Percentiles rank a stretch among this genome's conserved stretches.
phyloP scores from a whole-genome alignment of 192 early-diverging fungal genomes.

The Coemansia sp. region DNA sequence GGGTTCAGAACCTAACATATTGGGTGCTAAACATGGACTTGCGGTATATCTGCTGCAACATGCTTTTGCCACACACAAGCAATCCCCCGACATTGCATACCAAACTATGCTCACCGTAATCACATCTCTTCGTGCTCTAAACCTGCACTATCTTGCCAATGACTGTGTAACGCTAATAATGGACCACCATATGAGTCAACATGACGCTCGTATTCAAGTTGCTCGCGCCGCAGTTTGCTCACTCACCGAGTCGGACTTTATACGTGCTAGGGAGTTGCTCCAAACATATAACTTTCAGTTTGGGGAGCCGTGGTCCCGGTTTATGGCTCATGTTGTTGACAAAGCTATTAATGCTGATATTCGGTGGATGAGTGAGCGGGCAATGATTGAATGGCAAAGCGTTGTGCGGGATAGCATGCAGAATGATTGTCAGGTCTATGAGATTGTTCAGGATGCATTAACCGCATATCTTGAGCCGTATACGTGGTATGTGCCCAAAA shows the following conservation, averaged over 20 bases:
- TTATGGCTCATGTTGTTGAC: slow-evolving; percentile 20
- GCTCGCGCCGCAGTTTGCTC: slow-evolving; percentile 18
- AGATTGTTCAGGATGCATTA: neutral
- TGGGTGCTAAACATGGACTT: slow-evolving; percentile 9
- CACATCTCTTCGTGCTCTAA: neutral
- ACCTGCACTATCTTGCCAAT: slow-evolving; percentile 14
- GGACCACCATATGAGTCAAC: slow-evolving; percentile 25
- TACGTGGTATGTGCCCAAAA: neutral
- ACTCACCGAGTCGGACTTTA: slow-evolving; percentile 16
- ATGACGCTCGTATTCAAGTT: slow-evolving; percentile 6
- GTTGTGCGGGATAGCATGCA: neutral
- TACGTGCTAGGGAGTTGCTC: slow-evolving; percentile 20
- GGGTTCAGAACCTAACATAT: neutral
- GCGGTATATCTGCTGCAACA: slow-evolving; percentile 14
- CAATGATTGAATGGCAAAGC: slow-evolving; percentile 9
- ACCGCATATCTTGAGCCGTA: neutral
- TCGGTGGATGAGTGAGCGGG: slow-evolving; percentile 18
- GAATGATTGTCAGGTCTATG: neutral
- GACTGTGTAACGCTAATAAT: slow-evolving; percentile 36
- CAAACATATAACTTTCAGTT: slow-evolving; percentile 4
- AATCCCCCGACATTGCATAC: slow-evolving; percentile 5
- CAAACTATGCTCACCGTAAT: neutral
- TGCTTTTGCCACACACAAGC: slow-evolving; percentile 25
- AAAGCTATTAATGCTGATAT: slow-evolving; percentile 10
- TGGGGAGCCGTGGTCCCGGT: slow-evolving; percentile 36